phyloP scores from a whole-genome alignment of 495 filamentous ascomycete genomes.

The Podospora conica region DNA sequence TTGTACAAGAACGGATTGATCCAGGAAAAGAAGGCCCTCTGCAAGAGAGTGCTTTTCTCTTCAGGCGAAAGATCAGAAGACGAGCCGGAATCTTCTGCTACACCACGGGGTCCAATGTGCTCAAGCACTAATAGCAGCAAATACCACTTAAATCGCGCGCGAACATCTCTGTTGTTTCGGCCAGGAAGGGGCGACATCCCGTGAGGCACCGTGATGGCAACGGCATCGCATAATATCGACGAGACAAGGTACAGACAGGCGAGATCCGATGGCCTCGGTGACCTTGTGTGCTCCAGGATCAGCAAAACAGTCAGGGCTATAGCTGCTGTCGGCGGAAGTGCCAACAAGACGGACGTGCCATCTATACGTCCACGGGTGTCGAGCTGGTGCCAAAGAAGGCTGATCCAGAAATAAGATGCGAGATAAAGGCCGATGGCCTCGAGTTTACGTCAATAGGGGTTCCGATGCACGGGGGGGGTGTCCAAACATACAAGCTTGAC shows the following conservation, averaged over 20 bases:
- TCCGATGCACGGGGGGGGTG: not conserved
- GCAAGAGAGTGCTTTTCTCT: constrained; percentile 40
- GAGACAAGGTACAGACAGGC: constrained; percentile 13
- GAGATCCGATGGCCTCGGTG: constrained; percentile 10
- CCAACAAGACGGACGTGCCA: not conserved
- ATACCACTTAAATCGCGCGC: not conserved
- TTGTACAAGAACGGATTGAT: constrained; percentile 50
- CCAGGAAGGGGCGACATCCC: no score
- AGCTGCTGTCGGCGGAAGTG: not conserved
- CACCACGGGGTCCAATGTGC: not conserved
- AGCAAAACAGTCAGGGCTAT: not conserved
- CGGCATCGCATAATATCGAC: constrained; percentile 5
- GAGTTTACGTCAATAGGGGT: not conserved
- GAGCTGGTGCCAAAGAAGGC: no score
- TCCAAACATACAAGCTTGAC: not conserved
- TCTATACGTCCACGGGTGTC: not conserved
- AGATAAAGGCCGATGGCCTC: not conserved
- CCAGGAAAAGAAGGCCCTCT: constrained; percentile 54
- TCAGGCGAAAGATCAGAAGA: constrained; percentile 26
- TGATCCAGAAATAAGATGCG: not conserved
- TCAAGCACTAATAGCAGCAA: constrained; percentile 10
- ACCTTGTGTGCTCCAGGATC: constrained; percentile 7
- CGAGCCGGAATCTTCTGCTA: not conserved
- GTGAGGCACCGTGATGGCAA: constrained; percentile 14
- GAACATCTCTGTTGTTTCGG: no score